Evolutionary conservation across 176 grass and related monocot species (phyloP).

Genomic region (Alloteropsis semialata): DNA sequence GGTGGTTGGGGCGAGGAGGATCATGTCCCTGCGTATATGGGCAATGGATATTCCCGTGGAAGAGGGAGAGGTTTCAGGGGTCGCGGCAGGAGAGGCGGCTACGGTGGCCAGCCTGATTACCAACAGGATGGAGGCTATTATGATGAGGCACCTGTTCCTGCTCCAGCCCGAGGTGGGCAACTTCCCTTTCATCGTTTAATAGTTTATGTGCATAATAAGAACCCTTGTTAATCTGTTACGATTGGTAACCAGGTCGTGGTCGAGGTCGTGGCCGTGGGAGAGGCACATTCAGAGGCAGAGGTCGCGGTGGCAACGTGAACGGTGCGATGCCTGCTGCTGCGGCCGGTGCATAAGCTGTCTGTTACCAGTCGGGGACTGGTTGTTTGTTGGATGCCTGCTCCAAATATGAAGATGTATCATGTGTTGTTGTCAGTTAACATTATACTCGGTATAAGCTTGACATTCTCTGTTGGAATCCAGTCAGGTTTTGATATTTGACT

Average conservation of each 20-base stretch:
- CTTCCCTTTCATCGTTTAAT: not conserved
- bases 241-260: slow-evolving; percentile 30
- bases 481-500: slow-evolving; percentile 56
- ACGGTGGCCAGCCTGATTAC: slow-evolving; percentile 57
- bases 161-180: slow-evolving; percentile 50
- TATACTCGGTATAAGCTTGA: slow-evolving; percentile 75
- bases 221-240: not conserved
- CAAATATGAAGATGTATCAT: slow-evolving; percentile 65
- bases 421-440: slow-evolving; percentile 57
- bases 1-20: slow-evolving; percentile 61
- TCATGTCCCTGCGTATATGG: slow-evolving; percentile 39
- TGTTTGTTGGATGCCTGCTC: slow-evolving; percentile 82
- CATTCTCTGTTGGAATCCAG: slow-evolving; percentile 49
- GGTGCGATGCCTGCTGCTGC: slow-evolving; percentile 27
- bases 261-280: slow-evolving; percentile 62
- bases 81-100: slow-evolving; percentile 51
- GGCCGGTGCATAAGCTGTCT: slow-evolving; percentile 27
- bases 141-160: slow-evolving; percentile 57
- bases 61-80: slow-evolving; percentile 63
- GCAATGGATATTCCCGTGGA: slow-evolving; percentile 54
- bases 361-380: not conserved
- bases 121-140: slow-evolving; percentile 71
- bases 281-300: slow-evolving; percentile 54
- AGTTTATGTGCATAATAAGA: not conserved
- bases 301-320: slow-evolving; percentile 33